phyloP scores from a whole-genome alignment of 2,329 filamentous ascomycete genomes.

The Chaetothyriales sp. region DNA sequence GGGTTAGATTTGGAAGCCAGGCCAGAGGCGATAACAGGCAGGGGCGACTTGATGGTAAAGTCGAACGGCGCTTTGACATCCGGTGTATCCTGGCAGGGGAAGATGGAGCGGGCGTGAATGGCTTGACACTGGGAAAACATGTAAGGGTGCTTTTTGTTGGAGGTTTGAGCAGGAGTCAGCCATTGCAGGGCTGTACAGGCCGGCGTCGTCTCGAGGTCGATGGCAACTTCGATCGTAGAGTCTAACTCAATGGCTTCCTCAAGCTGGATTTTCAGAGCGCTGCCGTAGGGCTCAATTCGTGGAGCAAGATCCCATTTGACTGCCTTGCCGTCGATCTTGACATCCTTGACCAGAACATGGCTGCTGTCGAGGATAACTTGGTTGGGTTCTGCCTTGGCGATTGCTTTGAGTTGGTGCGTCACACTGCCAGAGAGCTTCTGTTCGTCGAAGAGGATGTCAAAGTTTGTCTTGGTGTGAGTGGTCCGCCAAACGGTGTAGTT shows the following conservation, averaged over 20 bases:
- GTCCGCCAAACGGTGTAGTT: constrained; percentile 86
- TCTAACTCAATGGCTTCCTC: constrained; percentile 34
- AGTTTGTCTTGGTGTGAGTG: constrained; percentile 65
- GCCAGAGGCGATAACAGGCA: constrained; percentile 86
- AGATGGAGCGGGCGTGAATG: constrained; percentile 84
- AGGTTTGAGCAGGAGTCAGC: constrained; percentile 85
- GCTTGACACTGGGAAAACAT: constrained; percentile 98
- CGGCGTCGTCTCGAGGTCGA: constrained; percentile 66
- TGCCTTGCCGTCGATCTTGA: constrained; percentile 54
- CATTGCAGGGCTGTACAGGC: constrained; percentile 89
- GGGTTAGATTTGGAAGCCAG: constrained; percentile 44
- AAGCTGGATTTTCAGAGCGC: constrained; percentile 35
- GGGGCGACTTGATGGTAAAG: constrained; percentile 72
- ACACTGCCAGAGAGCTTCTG: constrained; percentile 68
- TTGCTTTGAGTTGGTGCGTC: constrained; percentile 59
- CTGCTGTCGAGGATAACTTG: constrained; percentile 85
- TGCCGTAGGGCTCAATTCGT: constrained; percentile 54
- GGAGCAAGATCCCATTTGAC: constrained; percentile 58
- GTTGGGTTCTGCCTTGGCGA: constrained; percentile 57
- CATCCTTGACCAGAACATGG: constrained; percentile 57
- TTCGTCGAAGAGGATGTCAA: constrained; percentile 71
- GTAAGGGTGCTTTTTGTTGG: constrained; percentile 90
- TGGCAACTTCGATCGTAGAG: constrained; percentile 39
- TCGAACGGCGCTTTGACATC: constrained; percentile 93
- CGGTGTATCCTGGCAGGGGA: constrained; percentile 94